Conservation (phyloP, 2,329 filamentous ascomycete genomes). For the Pyrenochaeta sp. region DNA sequence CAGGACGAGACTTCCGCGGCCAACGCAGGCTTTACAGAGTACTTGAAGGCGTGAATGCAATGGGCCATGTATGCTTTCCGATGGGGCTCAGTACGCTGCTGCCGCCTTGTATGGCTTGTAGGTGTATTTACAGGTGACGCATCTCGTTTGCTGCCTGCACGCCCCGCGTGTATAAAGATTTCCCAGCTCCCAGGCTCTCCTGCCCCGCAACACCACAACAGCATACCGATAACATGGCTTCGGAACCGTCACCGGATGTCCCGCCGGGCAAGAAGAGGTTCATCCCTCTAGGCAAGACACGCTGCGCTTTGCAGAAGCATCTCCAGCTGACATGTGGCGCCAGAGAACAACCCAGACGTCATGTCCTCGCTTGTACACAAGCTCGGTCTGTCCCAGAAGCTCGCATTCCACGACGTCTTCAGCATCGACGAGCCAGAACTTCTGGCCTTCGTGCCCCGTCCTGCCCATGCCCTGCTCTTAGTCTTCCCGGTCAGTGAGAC, state of each 20-base stretch:
- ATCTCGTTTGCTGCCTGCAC: constrained; percentile 23
- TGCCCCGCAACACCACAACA: constrained; percentile 20
- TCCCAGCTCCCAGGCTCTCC: constrained; percentile 5
- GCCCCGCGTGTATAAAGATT: constrained; percentile 22
- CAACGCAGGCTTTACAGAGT: no score
- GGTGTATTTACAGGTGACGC: constrained; percentile 1
- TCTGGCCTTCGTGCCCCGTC: constrained; percentile 85
- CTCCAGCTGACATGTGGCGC: constrained; percentile 19
- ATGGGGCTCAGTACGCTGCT: not conserved
- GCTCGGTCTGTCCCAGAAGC: constrained; percentile 80
- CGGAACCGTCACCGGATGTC: constrained; percentile 39
- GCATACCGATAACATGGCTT: constrained; percentile 34
- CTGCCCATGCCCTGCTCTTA: constrained; percentile 85
- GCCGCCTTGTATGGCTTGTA: not conserved
- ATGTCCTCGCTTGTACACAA: constrained; percentile 86
- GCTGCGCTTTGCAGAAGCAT: not conserved
- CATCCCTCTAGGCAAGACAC: constrained; percentile 47
- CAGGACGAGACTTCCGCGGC: no score
- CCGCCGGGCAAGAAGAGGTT: constrained; percentile 47
- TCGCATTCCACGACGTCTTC: constrained; percentile 90
- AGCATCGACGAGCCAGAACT: constrained; percentile 86
- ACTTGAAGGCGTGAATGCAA: no score
- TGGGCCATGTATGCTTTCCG: no score
- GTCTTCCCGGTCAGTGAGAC: constrained; percentile 85
- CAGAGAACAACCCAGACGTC: constrained; percentile 84